Conservation (phyloP, 129 eudicot genomes). For the Escallonia rubra region DNA sequence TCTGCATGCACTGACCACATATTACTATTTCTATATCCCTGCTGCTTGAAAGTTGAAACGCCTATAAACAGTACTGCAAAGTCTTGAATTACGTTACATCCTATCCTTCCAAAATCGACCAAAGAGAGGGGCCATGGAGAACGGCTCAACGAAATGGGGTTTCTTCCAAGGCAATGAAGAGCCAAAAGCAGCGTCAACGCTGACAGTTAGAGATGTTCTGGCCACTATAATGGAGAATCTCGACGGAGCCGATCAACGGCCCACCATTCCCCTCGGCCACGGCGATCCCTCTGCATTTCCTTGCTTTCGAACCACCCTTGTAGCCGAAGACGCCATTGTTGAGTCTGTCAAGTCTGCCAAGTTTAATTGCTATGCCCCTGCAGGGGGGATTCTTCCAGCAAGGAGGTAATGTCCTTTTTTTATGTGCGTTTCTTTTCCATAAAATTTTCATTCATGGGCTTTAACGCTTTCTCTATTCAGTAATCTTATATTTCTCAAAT, state of each 20-base stretch:
- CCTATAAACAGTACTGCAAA: too few relatives aligned
- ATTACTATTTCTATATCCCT: too few relatives aligned
- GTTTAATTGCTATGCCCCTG: constrained; percentile 12
- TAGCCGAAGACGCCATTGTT: constrained; percentile 16
- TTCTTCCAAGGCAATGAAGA: background rate
- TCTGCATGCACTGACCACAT: too few relatives aligned
- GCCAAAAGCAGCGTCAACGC: background rate
- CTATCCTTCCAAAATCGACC: too few relatives aligned
- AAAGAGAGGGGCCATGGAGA: background rate
- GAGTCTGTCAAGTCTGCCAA: constrained; percentile 9
- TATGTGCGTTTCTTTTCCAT: background rate
- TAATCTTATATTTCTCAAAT: too few relatives aligned
- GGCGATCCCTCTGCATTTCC: constrained; percentile 21
- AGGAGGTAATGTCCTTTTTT: constrained; percentile 7
- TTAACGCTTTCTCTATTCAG: too few relatives aligned
- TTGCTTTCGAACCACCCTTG: constrained; percentile 8
- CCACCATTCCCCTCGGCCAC: background rate
- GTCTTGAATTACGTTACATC: too few relatives aligned
- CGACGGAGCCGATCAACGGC: background rate
- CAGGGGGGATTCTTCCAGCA: constrained; percentile 14
- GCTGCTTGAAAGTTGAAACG: too few relatives aligned
- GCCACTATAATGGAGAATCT: background rate
- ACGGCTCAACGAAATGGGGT: background rate
- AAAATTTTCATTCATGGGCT: too few relatives aligned
- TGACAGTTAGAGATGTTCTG: background rate